Base-by-base conservation (phyloP, 2,329 filamentous ascomycete species). In the Penicillium italicum region DNA sequence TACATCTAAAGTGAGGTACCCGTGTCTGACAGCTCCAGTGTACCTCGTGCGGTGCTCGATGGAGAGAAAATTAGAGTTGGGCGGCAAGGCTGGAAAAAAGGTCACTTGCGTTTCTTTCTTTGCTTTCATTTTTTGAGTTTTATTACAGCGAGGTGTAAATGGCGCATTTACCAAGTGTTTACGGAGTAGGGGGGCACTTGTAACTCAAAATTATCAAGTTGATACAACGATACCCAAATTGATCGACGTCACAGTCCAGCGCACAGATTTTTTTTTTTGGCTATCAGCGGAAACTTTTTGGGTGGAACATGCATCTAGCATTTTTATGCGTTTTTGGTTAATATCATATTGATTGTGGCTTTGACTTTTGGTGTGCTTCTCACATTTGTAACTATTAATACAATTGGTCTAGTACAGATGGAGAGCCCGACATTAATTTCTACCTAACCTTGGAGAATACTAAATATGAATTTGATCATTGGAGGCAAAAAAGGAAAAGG, bases 1-100 rank as follows among this genome's bases (percentile, higher is more conserved):
- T 61, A 55, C 54, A 49, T 63, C 45, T 51, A 51, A 50, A 42
- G 50, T 48, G 57, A 30, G 50, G 48, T 38, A 46, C 11, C 52
- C 60, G 61, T 67, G 51, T 63, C 57, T 68, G 56, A 62, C 56
- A 48, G 51, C 59, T 57, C 36, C 56, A 79, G 77, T 79, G 77
- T 68, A 76, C 74, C 36, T 70, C 72, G 45, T 79, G 78, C 60
- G 72, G 71, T 54, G 71, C 74, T 55, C 68, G 73, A 52, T 80
- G 78, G 78, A 74, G 77, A 75, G 78, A 80, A 67, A 78, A 79
- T 63, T 79, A 55, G 47, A 45, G 28, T 40, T 45, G 47, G 40
- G 24, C n/a, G 7, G 22, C 37, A 38, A 45, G 40, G 24, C 50
- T 20, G 30, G 18, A 14, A 24, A 22, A 18, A 34, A 28, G 12